Evolutionary conservation across 2,329 filamentous ascomycete species (phyloP).

Genomic region (Paraphaeosphaeria sporulosa): DNA sequence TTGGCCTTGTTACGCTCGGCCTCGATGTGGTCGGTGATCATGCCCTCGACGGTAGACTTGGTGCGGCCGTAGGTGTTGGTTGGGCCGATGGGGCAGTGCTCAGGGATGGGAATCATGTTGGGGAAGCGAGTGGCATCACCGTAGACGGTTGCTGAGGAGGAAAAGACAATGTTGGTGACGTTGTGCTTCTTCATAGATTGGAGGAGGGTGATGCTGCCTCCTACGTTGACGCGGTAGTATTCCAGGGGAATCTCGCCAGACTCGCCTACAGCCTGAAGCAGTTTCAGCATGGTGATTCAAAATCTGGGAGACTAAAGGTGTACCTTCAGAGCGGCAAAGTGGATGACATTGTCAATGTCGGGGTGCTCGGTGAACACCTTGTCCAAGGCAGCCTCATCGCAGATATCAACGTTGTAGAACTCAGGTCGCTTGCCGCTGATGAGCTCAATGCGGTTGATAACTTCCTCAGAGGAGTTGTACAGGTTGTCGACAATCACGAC

Average conservation of each 20-base stretch:
- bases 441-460: slow-evolving; percentile 92
- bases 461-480: slow-evolving; percentile 94
- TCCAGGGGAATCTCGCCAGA: slow-evolving; percentile 92
- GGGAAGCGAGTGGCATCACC: slow-evolving; percentile 95
- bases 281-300: slow-evolving; percentile 16
- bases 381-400: slow-evolving; percentile 82
- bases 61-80: slow-evolving; percentile 99
- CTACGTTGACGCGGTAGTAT: slow-evolving; percentile 97
- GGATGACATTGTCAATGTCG: slow-evolving; percentile 96
- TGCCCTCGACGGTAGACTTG: slow-evolving; percentile 88
- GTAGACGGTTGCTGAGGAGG: slow-evolving; percentile 96
- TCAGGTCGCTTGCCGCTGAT: slow-evolving; percentile 86
- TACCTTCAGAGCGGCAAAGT: slow-evolving; percentile 97
- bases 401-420: slow-evolving; percentile 89
- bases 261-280: slow-evolving; percentile 86
- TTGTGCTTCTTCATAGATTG: slow-evolving; percentile 87
- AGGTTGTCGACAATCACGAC: slow-evolving; percentile 96
- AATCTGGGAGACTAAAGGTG: slow-evolving; percentile 25
- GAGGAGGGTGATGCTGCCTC: slow-evolving; percentile 87
- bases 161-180: slow-evolving; percentile 98
- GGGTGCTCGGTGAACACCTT: slow-evolving; percentile 88
- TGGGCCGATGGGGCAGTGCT: slow-evolving; percentile 92
- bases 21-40: slow-evolving; percentile 90
- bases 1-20: slow-evolving; percentile 83
- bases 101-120: slow-evolving; percentile 99